Base-by-base conservation (phyloP, 371 early-diverging fungal species). In the Lichtheimia hyalospora region DNA sequence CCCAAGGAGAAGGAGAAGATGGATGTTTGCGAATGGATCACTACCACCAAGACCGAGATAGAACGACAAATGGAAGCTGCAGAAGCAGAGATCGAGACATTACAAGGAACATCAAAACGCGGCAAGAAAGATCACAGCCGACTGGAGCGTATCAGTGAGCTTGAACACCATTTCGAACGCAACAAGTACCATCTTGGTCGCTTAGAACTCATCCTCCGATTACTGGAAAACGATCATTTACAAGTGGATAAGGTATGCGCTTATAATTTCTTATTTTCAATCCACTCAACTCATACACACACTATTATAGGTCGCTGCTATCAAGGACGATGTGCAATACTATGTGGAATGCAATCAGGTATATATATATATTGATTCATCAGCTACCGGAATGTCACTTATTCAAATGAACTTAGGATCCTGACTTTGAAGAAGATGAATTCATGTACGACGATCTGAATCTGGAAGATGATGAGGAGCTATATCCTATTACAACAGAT, bases 351-450 rank as follows among this genome's bases (percentile, higher is more conserved):
- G 71, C 57, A 94, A 95, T 75, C 85, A 89, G 69, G 84, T 78
- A 72, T 15, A 59, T 27, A 16, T n/a, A 24, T 39, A 15, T 41
- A 20, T 18, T 42, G 25, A 8, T 27, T 16, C 21, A 5, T 49
- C 21, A 43, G 6, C 57, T 24, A 25, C 5, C n/a, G 2, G 25
- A 25, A 23, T 40, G 49, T 50, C 39, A 25, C 15, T 23, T 46
- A 21, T 13, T 39, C 18, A 8, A 34, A 21, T 24, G 34, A 49
- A 28, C 18, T 8, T 49, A 82, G 74, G 93, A 95, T 15, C 89
- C 89, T 20, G 94, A 93, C 63, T 96, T 93, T 75, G 89, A 85
- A 46, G 97, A 97, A 64, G 91, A 96, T 63, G 96, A 96, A 61
- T 85, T 76, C 51, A 84, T 98, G 20, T 98, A 98, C 73, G 95